Base-by-base conservation (phyloP, 768 basidiomycete genomes). In the Naganishia kalamii region DNA sequence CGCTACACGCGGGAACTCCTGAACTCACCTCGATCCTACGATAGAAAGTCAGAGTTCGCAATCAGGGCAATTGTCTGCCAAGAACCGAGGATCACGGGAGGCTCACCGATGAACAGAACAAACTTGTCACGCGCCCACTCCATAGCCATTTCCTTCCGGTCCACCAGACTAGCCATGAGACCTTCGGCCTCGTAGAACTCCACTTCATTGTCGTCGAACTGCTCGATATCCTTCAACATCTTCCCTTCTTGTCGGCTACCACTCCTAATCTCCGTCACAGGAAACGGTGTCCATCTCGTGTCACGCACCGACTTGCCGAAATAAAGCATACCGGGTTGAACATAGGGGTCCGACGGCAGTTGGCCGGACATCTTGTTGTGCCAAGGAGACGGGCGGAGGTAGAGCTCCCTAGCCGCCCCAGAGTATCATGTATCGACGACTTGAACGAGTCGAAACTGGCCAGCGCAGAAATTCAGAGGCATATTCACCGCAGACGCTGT, bases 271-370 rank as follows among this genome's bases (percentile, higher is more conserved):
- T 12, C 60, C 44, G 13, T 33, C 25, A 44, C 41, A 60, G 23
- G 25, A 10, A n/a, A n/a, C n/a, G n/a, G n/a, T n/a, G n/a, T n/a
- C n/a, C 68, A 71, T 21, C 68, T 50, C 12, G 70, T 71, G 19
- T 69, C 66, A 27, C 65, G 62, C n/a, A 32, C 47, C 11, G 41
- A n/a, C 15, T 59, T 65, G 32, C 66, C 46, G 43, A 61, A 69
- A 29, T 62, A 44, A 12, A 71, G 40, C 63, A 71, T 69, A 10
- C 70, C 70, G 1, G 59, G 63, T 44, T 68, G 50, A 23, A 47
- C 46, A 64, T 65, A 71, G 21, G 70, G 70, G 44, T 71, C 70
- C 17, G 50, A 35, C 8, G 40, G 25, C 63, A 64, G 25, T 52
- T 19, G 25, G 27, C 33, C 5, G 63, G 63, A 23, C 63, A 64